phyloP scores from a whole-genome alignment of 73 alveolate genomes.

The Paramecium biaurelia region DNA sequence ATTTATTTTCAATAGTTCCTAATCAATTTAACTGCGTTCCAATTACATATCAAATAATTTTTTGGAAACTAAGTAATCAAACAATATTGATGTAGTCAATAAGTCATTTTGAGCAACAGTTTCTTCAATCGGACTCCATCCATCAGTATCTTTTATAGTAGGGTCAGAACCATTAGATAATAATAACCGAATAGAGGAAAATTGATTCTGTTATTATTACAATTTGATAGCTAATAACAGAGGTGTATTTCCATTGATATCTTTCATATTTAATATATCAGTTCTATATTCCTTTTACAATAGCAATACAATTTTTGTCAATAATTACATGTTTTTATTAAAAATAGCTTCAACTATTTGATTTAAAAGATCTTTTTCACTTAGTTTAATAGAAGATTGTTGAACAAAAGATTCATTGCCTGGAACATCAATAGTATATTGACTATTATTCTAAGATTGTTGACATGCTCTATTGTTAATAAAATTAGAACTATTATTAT shows the following conservation, averaged over 20 bases:
- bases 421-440: slow-evolving; percentile 49
- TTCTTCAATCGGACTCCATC: slow-evolving; percentile 89
- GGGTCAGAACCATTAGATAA: slow-evolving; percentile 71
- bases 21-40: slow-evolving; percentile 49
- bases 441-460: background rate
- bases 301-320: background rate
- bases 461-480: background rate
- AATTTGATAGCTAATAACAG: slow-evolving; percentile 79
- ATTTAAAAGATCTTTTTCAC: background rate
- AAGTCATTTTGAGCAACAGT: slow-evolving; percentile 74
- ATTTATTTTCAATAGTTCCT: slow-evolving; percentile 64
- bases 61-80: slow-evolving; percentile 70
- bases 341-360: background rate
- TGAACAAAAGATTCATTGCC: background rate
- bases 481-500: background rate
- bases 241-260: slow-evolving; percentile 82
- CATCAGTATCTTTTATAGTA: slow-evolving; percentile 71
- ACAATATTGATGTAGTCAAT: slow-evolving; percentile 72
- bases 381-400: background rate
- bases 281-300: slow-evolving; percentile 54
- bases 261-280: slow-evolving; percentile 65
- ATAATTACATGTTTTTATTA: background rate
- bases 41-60: slow-evolving; percentile 69
- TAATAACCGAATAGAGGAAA: slow-evolving; percentile 14
- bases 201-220: slow-evolving; percentile 63